Evolutionary conservation across 495 filamentous ascomycete genomes (phyloP).

Genomic region (Penicillium macrosclerotiorum): DNA sequence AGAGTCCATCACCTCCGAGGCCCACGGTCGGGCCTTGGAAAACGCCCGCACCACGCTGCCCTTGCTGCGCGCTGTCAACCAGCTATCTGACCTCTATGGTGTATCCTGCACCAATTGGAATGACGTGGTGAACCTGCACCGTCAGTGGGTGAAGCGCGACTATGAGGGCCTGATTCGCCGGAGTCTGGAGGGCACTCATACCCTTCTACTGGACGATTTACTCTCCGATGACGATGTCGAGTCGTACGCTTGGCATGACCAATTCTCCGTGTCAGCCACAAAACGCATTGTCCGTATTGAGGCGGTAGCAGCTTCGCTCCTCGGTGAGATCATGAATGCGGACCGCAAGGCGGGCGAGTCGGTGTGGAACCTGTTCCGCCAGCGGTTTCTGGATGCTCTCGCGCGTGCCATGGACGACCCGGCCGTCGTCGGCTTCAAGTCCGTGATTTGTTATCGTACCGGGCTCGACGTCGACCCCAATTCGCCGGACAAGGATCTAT

Average conservation of each 20-base stretch:
- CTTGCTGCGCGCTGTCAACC: slow-evolving; percentile 66
- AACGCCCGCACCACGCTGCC: slow-evolving; percentile 61
- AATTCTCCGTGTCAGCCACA: slow-evolving; percentile 57
- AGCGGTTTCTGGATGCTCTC: slow-evolving; percentile 50
- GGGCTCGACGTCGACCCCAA: slow-evolving; percentile 55
- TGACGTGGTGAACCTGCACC: slow-evolving; percentile 58
- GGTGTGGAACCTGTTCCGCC: slow-evolving; percentile 39
- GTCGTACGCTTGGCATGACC: slow-evolving; percentile 67
- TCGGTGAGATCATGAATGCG: slow-evolving; percentile 42
- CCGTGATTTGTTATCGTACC: slow-evolving; percentile 78
- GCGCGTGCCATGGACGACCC: slow-evolving; percentile 54
- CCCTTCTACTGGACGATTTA: slow-evolving; percentile 77
- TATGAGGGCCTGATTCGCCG: slow-evolving; percentile 56
- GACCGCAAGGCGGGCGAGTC: slow-evolving; percentile 21
- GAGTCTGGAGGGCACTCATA: slow-evolving; percentile 74
- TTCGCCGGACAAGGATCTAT: slow-evolving; percentile 24
- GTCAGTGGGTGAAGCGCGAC: slow-evolving; percentile 51
- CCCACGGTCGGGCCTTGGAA: slow-evolving; percentile 62
- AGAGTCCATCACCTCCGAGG: slow-evolving; percentile 71
- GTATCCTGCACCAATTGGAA: slow-evolving; percentile 58
- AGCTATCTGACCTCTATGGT: slow-evolving; percentile 62
- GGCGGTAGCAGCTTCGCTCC: slow-evolving; percentile 63
- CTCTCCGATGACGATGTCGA: slow-evolving; percentile 59
- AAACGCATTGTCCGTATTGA: slow-evolving; percentile 86
- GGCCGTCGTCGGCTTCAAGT: slow-evolving; percentile 81